A percentile compares a stretch with the other conserved stretches of the same genome.
Evolutionary conservation across 768 basidiomycete genomes (phyloP).

Genomic region (Trametes cingulata): DNA sequence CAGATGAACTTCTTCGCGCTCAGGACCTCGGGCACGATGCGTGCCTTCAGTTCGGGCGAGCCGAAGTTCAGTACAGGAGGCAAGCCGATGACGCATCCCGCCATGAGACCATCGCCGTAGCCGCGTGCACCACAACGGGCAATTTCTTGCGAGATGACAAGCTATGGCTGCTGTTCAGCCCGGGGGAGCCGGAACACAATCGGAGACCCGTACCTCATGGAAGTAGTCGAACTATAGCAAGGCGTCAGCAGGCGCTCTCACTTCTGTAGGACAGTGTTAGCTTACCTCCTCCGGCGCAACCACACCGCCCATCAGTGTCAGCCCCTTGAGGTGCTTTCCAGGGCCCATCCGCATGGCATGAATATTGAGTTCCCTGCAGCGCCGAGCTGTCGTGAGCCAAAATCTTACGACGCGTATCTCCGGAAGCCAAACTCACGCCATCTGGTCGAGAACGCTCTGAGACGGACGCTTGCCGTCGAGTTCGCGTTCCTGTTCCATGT

Average conservation of each 20-base stretch:
- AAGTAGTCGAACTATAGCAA: slow-evolving; percentile 78
- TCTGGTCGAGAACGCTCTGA: slow-evolving; percentile 74
- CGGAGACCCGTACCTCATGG: slow-evolving; percentile 56
- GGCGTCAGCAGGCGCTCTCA: neutral
- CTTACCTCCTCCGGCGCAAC: slow-evolving; percentile 71
- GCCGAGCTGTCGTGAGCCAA: slow-evolving; percentile 1
- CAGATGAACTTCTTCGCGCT: slow-evolving; percentile 82
- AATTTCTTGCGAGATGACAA: slow-evolving; percentile 35
- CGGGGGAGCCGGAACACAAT: neutral
- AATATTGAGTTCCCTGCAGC: slow-evolving; percentile 59
- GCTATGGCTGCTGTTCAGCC: slow-evolving; percentile 14
- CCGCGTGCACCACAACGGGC: slow-evolving; percentile 67
- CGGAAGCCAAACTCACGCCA: slow-evolving; percentile 57
- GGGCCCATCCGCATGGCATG: slow-evolving; percentile 96
- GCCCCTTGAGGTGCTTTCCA: slow-evolving; percentile 81
- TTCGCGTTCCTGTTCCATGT: slow-evolving; percentile 54
- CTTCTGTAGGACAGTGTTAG: neutral
- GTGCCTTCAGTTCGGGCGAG: slow-evolving; percentile 55
- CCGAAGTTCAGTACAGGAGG: slow-evolving; percentile 88
- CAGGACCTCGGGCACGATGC: slow-evolving; percentile 66
- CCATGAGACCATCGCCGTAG: slow-evolving; percentile 78
- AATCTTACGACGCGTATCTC: neutral
- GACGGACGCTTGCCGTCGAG: slow-evolving; percentile 87
- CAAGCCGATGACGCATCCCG: slow-evolving; percentile 80
- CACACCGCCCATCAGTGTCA: slow-evolving; percentile 69